Evolutionary conservation across 495 filamentous ascomycete genomes (phyloP).

Genomic region (Talaromyces proteolyticus): DNA sequence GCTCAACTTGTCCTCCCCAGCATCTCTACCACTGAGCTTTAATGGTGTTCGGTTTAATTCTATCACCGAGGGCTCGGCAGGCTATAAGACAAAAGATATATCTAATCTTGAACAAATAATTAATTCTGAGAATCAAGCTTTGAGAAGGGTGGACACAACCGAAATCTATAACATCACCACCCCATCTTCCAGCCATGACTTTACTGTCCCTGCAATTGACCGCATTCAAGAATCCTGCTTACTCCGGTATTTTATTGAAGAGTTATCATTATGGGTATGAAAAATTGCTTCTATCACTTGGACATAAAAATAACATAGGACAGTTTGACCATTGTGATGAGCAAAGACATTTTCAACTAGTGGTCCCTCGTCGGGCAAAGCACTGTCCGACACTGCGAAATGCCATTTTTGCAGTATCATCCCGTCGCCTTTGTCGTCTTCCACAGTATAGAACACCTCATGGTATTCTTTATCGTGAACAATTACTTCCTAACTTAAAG

Average conservation of each 20-base stretch:
- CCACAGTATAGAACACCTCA: slow-evolving; percentile 16
- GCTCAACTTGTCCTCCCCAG: too few relatives aligned
- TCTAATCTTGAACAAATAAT: too few relatives aligned
- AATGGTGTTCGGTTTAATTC: too few relatives aligned
- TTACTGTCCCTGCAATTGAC: too few relatives aligned
- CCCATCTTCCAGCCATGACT: too few relatives aligned
- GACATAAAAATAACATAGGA: not conserved
- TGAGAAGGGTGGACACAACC: not conserved
- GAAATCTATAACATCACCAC: too few relatives aligned
- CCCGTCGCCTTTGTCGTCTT: slow-evolving; percentile 15
- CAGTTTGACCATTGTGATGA: slow-evolving; percentile 25
- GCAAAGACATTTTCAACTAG: slow-evolving; percentile 15
- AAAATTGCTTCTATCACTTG: not conserved
- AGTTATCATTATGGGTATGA: slow-evolving; percentile 23
- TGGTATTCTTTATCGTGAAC: slow-evolving; percentile 14
- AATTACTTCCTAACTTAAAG: slow-evolving; percentile 12
- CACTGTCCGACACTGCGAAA: slow-evolving; percentile 14
- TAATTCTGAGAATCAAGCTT: too few relatives aligned
- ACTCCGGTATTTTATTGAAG: slow-evolving; percentile 21
- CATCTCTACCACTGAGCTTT: too few relatives aligned
- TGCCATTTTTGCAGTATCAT: slow-evolving; percentile 19
- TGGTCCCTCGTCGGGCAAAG: slow-evolving; percentile 15
- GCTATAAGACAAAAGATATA: too few relatives aligned
- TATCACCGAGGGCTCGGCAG: too few relatives aligned
- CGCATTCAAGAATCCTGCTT: slow-evolving; percentile 18